Evolutionary conservation across 2,329 filamentous ascomycete genomes (phyloP), one percentile per base, ranked within the genome.

Genomic region (Talaromyces sp.): DNA sequence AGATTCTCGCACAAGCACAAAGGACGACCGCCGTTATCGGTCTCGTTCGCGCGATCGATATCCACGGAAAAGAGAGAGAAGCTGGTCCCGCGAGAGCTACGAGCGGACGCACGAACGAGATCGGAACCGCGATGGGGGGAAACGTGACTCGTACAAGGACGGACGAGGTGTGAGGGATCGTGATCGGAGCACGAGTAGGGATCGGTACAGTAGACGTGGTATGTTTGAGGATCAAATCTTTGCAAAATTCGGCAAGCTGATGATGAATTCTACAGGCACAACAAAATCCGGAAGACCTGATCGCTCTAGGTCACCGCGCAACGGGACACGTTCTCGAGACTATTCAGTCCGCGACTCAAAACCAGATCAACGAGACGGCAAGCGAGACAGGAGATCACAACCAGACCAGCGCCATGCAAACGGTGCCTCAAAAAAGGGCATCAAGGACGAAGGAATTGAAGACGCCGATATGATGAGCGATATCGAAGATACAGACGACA

Each of bases 401-500:
- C 70, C 70, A 58, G 68, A 68, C 45, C 57, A 66, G 27, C 68
- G 68, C 60, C 69, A 69, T 37, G 67, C 19, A 68, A 70, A 52
- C 73, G 72, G 67, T 68, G 71, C 52, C 24, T 72, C 19, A 65
- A 74, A 60, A 72, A 48, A 69, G 71, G 76, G 73, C 75, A 74
- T 37, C 19, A 48, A 47, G 10, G 83, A 85, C 10, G 79, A 82
- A 19, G 84, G 84, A 47, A 79, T 83, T 64, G 90, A 93, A 67
- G 27, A 56, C 54, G 56, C 24, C 3, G 62, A 63, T n/a, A 22
- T 48, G 48, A 64, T 63, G 60, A 54, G 57, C 47, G 65, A 66
- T 16, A 63, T 48, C 11, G 67, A 68, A 60, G 63, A 67, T 45
- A 19, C 65, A 16, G 65, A 68, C 14, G 88, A 89, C 67, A 87